phyloP scores from a whole-genome alignment of 1,284 basidiomycete genomes.

The Tylopilus sp. region DNA sequence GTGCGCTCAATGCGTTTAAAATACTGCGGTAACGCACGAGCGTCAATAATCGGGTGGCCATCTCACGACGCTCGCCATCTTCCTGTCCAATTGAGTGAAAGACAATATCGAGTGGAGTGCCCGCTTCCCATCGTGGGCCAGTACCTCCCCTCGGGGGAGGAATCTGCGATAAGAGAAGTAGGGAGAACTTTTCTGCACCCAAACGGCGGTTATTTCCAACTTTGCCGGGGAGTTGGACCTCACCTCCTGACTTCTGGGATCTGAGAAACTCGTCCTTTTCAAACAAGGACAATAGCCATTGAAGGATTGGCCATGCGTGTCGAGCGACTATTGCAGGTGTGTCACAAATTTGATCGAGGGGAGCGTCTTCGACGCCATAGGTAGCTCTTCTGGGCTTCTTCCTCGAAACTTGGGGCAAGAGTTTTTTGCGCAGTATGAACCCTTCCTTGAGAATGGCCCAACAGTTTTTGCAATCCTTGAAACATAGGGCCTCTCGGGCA shows the following conservation, averaged over 20 bases:
- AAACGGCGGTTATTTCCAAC: constrained; percentile 11
- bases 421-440: constrained; percentile 42
- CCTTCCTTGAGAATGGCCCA: constrained; percentile 58
- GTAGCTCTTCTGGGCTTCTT: constrained; percentile 30
- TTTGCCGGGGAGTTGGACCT: background rate
- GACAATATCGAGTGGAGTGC: constrained; percentile 51
- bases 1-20: background rate
- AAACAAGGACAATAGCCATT: constrained; percentile 60
- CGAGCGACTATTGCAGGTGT: constrained; percentile 44
- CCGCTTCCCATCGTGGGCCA: constrained; percentile 53
- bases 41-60: constrained; percentile 49
- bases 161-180: constrained; percentile 60
- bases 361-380: constrained; percentile 23
- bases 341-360: constrained; percentile 24
- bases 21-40: constrained; percentile 38
- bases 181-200: constrained; percentile 49
- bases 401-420: constrained; percentile 30
- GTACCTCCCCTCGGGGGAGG: constrained; percentile 48
- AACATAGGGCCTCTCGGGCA: constrained; percentile 47
- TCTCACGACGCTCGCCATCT: constrained; percentile 36
- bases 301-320: constrained; percentile 59
- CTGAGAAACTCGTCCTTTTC: constrained; percentile 53
- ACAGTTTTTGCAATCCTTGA: constrained; percentile 50
- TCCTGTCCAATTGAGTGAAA: constrained; percentile 48
- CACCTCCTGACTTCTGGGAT: constrained; percentile 30